Conservation (phyloP, 257 asterid genomes). For the Przewalskia tangutica region DNA sequence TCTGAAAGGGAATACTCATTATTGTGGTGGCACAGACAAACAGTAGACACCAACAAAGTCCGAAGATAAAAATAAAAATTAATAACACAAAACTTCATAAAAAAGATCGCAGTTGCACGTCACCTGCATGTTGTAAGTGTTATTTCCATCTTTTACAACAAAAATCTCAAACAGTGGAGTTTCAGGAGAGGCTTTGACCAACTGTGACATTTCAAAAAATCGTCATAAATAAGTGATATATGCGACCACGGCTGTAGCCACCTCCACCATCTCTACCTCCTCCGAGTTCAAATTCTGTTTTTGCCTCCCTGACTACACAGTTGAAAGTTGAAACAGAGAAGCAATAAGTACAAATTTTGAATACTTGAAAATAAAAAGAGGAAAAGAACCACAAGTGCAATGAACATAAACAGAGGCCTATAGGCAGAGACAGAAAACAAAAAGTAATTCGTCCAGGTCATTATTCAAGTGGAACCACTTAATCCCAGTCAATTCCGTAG, state of each 20-base stretch:
- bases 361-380: background rate
- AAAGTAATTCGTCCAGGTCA: background rate
- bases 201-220: too few relatives aligned
- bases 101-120: too few relatives aligned
- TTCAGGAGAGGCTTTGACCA: too few relatives aligned
- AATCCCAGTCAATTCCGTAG: background rate
- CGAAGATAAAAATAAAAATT: too few relatives aligned
- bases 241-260: slow-evolving; percentile 60
- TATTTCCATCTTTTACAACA: too few relatives aligned
- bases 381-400: background rate
- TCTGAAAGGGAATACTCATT: too few relatives aligned
- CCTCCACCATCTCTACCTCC: slow-evolving; percentile 67
- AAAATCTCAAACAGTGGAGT: too few relatives aligned
- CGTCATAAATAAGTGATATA: too few relatives aligned
- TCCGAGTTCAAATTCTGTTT: slow-evolving; percentile 39
- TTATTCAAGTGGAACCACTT: background rate
- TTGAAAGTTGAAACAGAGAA: background rate
- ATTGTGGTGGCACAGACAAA: too few relatives aligned
- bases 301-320: slow-evolving; percentile 53
- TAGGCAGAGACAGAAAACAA: background rate
- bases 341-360: background rate
- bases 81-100: too few relatives aligned
- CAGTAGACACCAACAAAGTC: too few relatives aligned
- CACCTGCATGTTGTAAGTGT: too few relatives aligned
- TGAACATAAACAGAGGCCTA: background rate